Base-by-base conservation (phyloP, 2,329 filamentous ascomycete species). In the Chrysosporium queenslandicum region DNA sequence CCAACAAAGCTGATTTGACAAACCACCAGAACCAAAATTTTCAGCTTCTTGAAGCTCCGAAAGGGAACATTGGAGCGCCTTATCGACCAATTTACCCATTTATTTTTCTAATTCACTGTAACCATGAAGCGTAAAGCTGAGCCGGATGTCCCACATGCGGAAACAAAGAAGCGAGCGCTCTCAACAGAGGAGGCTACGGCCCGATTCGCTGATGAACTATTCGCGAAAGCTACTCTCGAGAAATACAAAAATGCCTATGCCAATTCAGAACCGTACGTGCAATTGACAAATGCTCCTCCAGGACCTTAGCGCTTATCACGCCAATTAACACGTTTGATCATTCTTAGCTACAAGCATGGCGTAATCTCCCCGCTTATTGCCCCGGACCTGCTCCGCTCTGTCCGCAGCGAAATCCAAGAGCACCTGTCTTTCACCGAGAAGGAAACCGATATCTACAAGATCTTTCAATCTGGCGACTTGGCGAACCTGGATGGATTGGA, bases 381-480 rank as follows among this genome's bases (percentile, higher is more conserved):
- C 69, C 85, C 91, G 61, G 69, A 75, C 45, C 82, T 98, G 16
- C 80, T 98, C 43, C 90, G 90, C 63, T 77, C 80, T 52, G 92
- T 98, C 55, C 89, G 92, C 65, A 73, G 79, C 63, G 92, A 98
- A 73, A 91, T 97, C 68, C 84, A 85, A 68, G 78, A 85, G 60
- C 90, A 95, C 65, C 86, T 98, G 60, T 83, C 87, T 60, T 98
- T 98, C 73, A 96, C 92, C 11, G 90, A 90, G 61, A 98, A 98
- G 70, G 92, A 98, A 71, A 98, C 92, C 45, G 92, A 98, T 68
- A 98, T 98, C 62, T 98, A 98, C 79, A 95, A 94, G 72, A 97
- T 98, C 65, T 90, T 96, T 77, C 92, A 98, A 74, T 97, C 91
- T 3, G 92, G 92, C 59, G 92, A 98, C 68, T 79, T 98, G 30